phyloP scores from a whole-genome alignment of 2,329 filamentous ascomycete species.

The Raffaelea ambrosiae region DNA sequence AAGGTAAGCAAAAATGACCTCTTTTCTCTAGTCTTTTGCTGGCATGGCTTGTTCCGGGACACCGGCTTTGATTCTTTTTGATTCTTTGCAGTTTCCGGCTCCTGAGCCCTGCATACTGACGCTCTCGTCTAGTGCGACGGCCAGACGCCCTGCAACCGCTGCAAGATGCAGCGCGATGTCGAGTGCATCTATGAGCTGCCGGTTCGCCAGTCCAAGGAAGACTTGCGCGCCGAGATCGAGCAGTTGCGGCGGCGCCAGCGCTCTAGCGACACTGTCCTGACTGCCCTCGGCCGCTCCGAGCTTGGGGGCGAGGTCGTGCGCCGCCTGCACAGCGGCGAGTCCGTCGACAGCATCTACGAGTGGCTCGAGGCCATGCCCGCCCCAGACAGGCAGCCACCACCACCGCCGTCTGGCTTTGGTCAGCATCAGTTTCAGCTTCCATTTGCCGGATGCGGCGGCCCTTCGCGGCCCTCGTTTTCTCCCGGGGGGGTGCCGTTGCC shows the following conservation, averaged over 20 bases:
- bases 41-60: too few species aligned
- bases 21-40: background rate
- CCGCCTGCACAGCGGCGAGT: conserved; percentile 44
- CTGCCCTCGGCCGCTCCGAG: conserved; percentile 42
- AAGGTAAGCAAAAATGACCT: conserved; percentile 35
- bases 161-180: conserved; percentile 42
- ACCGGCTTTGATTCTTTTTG: background rate
- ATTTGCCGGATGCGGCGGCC: conserved; percentile 20
- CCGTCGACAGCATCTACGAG: conserved; percentile 46
- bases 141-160: conserved; percentile 45
- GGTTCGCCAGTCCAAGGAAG: conserved; percentile 55
- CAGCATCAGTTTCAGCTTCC: background rate
- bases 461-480: conserved; percentile 23
- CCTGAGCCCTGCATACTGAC: background rate
- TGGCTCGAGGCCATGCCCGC: conserved; percentile 30
- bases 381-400: background rate
- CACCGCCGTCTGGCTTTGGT: conserved; percentile 8
- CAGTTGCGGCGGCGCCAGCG: conserved; percentile 44
- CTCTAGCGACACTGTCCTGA: conserved; percentile 45
- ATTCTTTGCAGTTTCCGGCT: background rate
- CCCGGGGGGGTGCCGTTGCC: conserved; percentile 19
- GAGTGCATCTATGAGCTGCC: conserved; percentile 55
- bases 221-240: conserved; percentile 52
- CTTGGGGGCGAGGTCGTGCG: conserved; percentile 46
- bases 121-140: conserved; percentile 45